Evolutionary conservation across 176 grass and related monocot genomes (phyloP).

Genomic region (Oryza officinalis): DNA sequence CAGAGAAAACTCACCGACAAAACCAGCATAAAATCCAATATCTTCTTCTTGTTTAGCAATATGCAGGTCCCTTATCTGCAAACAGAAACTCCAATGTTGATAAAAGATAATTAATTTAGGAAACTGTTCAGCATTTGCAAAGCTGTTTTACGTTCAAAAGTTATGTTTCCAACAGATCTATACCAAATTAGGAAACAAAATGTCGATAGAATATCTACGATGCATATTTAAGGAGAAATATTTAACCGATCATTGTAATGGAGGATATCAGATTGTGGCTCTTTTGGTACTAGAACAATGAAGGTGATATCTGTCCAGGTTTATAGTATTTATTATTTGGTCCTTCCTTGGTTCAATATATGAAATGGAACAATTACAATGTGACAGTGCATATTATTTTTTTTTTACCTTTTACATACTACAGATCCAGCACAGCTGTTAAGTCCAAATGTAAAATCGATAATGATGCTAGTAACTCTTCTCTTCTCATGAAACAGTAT

Average conservation of each 20-base stretch:
- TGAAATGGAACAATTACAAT: background rate
- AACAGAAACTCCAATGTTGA: background rate
- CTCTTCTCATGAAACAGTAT: background rate
- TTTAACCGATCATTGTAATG: background rate
- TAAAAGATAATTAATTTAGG: background rate
- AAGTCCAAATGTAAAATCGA: background rate
- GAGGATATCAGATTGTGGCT: background rate
- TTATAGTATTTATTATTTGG: background rate
- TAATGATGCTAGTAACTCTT: background rate
- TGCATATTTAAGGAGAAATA: too few species aligned
- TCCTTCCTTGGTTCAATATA: slow-evolving; percentile 3
- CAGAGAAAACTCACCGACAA: slow-evolving; percentile 55
- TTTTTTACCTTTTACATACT: background rate
- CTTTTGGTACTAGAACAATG: background rate
- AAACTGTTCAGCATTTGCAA: background rate
- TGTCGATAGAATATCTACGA: background rate
- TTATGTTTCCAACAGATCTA: background rate
- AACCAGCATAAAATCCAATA: slow-evolving; percentile 83
- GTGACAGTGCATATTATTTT: background rate
- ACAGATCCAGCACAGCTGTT: background rate
- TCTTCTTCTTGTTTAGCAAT: slow-evolving; percentile 69
- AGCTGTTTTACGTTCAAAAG: background rate
- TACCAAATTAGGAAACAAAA: background rate
- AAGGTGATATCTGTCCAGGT: background rate
- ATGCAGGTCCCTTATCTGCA: slow-evolving; percentile 63